A percentile compares a stretch with the other conserved stretches of the same genome.
phyloP scores from a whole-genome alignment of 345 rosid genomes.

The Erucastrum elatum region DNA sequence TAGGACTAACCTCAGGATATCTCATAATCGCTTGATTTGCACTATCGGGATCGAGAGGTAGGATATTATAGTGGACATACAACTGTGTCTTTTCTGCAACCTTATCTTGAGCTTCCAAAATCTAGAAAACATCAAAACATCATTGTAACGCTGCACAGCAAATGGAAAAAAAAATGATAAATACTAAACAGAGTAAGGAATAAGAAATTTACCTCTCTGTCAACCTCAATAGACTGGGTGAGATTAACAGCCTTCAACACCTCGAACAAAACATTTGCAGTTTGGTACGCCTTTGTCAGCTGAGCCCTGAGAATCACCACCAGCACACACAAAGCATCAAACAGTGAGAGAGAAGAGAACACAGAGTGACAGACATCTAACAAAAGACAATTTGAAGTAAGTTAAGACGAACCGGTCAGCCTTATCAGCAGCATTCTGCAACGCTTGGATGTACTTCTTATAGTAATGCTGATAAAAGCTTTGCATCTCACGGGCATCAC shows the following conservation, averaged over 20 bases:
- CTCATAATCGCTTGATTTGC: conserved; percentile 96
- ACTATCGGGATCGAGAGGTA: conserved; percentile 99
- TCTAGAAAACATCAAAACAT: conserved; percentile 47
- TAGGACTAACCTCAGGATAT: conserved; percentile 81
- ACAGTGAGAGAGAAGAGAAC: neutral
- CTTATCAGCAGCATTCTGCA: conserved; percentile 89
- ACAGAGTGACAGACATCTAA: neutral
- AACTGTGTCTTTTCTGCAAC: conserved; percentile 96
- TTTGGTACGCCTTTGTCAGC: conserved; percentile 98
- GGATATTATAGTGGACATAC: conserved; percentile 87
- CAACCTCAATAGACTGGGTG: conserved; percentile 95
- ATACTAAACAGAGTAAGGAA: neutral
- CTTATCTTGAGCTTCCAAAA: conserved; percentile 87
- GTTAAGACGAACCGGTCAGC: conserved; percentile 77
- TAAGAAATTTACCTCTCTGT: conserved; percentile 62
- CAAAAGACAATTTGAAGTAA: neutral
- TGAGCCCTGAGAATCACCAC: conserved; percentile 64
- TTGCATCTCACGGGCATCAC: conserved; percentile 94
- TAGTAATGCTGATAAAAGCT: conserved; percentile 86
- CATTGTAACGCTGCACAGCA: conserved; percentile 1
- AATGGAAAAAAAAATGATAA: neutral
- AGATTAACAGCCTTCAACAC: conserved; percentile 93
- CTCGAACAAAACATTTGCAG: conserved; percentile 99
- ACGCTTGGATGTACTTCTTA: conserved; percentile 83
- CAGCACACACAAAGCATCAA: conserved; percentile 7